Conservation (phyloP, 208 protist genomes). For the Trypanosoma scelopori region DNA sequence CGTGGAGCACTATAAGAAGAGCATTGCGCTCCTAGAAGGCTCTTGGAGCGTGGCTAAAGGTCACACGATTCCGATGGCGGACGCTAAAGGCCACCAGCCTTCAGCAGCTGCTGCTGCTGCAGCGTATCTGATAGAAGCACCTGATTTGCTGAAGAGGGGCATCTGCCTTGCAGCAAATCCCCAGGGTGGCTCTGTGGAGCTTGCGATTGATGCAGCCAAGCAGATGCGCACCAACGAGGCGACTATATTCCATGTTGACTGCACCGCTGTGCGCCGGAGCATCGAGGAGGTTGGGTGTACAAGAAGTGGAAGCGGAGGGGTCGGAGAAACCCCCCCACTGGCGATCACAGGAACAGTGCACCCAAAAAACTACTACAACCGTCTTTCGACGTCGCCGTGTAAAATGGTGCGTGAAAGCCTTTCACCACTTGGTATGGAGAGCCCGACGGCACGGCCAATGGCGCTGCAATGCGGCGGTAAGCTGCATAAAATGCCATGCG, state of each 20-base stretch:
- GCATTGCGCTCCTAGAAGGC: slow-evolving; percentile 36
- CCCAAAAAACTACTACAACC: not conserved
- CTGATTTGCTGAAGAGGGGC: slow-evolving; percentile 21
- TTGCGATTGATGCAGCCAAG: slow-evolving; percentile 8
- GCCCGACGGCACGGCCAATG: not conserved
- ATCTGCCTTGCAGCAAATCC: slow-evolving; percentile 21
- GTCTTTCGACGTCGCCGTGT: not conserved
- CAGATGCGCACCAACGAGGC: slow-evolving; percentile 3
- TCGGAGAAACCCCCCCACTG: not conserved
- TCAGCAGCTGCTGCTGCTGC: slow-evolving; percentile 4
- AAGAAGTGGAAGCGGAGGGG: not conserved
- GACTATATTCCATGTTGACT: slow-evolving; percentile 16
- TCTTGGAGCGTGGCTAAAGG: slow-evolving; percentile 24
- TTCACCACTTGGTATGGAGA: not conserved
- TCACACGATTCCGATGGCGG: not conserved
- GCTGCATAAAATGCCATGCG: slow-evolving; percentile 6
- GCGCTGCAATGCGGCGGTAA: not conserved
- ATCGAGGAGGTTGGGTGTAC: slow-evolving; percentile 8
- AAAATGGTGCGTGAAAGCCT: not conserved
- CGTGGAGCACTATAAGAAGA: slow-evolving; percentile 36
- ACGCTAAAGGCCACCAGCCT: not conserved
- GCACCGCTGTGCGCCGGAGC: not conserved
- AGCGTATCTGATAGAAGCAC: slow-evolving; percentile 23
- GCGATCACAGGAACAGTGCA: not conserved
- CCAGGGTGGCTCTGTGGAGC: slow-evolving; percentile 19